phyloP scores from a whole-genome alignment of 2,329 filamentous ascomycete species.

The Cryphonectria japonica region DNA sequence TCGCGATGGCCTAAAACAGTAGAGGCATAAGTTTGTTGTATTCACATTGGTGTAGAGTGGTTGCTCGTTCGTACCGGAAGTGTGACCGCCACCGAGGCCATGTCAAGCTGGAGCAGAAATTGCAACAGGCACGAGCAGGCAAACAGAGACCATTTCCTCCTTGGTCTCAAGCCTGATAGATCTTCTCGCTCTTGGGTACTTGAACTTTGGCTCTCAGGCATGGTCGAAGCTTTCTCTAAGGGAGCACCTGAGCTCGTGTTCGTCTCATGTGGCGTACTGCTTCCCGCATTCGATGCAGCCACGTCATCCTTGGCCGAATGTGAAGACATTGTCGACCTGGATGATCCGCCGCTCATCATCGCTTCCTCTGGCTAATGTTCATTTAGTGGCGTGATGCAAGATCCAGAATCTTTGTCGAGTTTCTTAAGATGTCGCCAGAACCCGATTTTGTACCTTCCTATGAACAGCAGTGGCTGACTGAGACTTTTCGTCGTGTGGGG shows the following conservation, averaged over 20 bases:
- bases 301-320: background rate
- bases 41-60: background rate
- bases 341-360: background rate
- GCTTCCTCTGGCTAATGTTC: background rate
- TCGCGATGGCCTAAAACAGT: constrained; percentile 30
- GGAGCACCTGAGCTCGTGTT: background rate
- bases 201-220: background rate
- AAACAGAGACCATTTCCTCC: constrained; percentile 30
- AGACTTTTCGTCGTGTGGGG: background rate
- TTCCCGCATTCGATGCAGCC: background rate
- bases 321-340: background rate
- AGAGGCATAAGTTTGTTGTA: background rate
- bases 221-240: background rate
- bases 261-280: background rate
- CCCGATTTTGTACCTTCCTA: background rate
- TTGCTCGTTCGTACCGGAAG: constrained; percentile 28
- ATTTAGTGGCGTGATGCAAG: background rate
- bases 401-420: background rate
- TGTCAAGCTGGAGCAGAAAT: constrained; percentile 33
- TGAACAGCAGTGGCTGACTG: background rate
- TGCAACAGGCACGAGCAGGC: constrained; percentile 32
- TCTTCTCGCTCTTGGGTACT: background rate
- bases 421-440: background rate
- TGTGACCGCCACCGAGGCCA: constrained; percentile 32
- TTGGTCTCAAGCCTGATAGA: constrained; percentile 13